Evolutionary conservation across 331 rosid genomes (phyloP), one percentile per base, ranked within the genome.

Genomic region (Spiraea crenata): DNA sequence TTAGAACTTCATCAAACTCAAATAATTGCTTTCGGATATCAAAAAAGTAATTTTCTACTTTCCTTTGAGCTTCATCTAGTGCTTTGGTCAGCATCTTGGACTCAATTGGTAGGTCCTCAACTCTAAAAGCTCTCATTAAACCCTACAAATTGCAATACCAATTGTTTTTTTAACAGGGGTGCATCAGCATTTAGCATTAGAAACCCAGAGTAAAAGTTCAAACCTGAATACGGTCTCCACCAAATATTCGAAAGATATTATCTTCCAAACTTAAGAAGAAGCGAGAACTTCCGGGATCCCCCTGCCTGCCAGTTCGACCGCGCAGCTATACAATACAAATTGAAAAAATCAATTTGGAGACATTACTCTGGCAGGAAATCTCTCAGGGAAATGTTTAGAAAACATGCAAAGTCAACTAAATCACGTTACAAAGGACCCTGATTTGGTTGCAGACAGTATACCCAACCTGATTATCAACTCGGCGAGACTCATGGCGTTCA

Each of bases 51-150:
- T 89, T 93, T 82, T 93, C 97, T 65, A 93, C 99, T 89, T 93
- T 93, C 78, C 96, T 81, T 74, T 93, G 99, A 79, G 99, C 99
- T 84, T 93, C 99, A 75, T 91, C 97, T 49, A 93, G 86, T 82
- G 99, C 97, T 86, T 91, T 93, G 76, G 99, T 93, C 76, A 93
- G 81, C 97, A 93, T 93, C 91, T 86, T 85, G 73, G 99, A 93
- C 75, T 93, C 99, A 39, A 93, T 93, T 71, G 99, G 99, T 19
- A 93, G 88, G 80, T 93, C 97, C 79, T 93, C 99, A 65, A 93
- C 96, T 89, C 97, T 89, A 65, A 93, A 93, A 48, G 99, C 99
- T 66, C 81, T 86, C 99, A 91, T 93, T 71, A 93, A 82, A 82
- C 97, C 99, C 99, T 93, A 67, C 65, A 80, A 40, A 69, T 77